Evolutionary conservation across 768 basidiomycete genomes (phyloP).

Genomic region (Antrodiella citrinella): DNA sequence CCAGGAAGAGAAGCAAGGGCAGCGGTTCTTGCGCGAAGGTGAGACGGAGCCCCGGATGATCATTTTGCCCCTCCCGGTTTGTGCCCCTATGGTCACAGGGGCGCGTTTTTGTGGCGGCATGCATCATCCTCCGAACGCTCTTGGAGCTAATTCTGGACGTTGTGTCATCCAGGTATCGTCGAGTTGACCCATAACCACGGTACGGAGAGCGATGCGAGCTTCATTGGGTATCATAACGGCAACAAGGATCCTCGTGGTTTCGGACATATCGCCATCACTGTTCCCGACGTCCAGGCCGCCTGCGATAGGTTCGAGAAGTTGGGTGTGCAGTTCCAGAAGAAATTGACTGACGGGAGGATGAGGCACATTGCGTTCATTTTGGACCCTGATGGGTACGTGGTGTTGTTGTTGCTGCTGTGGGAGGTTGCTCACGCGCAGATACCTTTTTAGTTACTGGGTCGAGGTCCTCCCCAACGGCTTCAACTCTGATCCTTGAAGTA

Average conservation of each 20-base stretch:
- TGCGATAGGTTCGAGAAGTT: conserved; percentile 77
- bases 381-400: conserved; percentile 70
- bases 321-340: conserved; percentile 84
- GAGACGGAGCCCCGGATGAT: conserved; percentile 6
- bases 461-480: conserved; percentile 38
- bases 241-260: conserved; percentile 80
- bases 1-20: conserved; percentile 42
- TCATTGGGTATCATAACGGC: conserved; percentile 79
- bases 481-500: not conserved
- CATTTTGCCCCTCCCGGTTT: not conserved
- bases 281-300: conserved; percentile 75
- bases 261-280: conserved; percentile 84
- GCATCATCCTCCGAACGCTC: not conserved
- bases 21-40: conserved; percentile 63
- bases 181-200: conserved; percentile 90
- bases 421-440: not conserved
- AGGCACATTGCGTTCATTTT: conserved; percentile 74
- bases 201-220: conserved; percentile 70
- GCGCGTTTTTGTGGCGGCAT: not conserved
- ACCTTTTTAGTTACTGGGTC: conserved; percentile 44
- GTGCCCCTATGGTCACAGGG: not conserved
- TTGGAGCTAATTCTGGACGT: not conserved
- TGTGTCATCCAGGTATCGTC: conserved; percentile 47
- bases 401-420: conserved; percentile 3
- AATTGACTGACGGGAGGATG: conserved; percentile 80